A percentile compares a stretch with the other conserved stretches of the same genome.
These are phyloP conservation scores for Quercus dentata DNA, from an alignment of 306 rosid genomes.

Conservation along the genomic window DNA sequence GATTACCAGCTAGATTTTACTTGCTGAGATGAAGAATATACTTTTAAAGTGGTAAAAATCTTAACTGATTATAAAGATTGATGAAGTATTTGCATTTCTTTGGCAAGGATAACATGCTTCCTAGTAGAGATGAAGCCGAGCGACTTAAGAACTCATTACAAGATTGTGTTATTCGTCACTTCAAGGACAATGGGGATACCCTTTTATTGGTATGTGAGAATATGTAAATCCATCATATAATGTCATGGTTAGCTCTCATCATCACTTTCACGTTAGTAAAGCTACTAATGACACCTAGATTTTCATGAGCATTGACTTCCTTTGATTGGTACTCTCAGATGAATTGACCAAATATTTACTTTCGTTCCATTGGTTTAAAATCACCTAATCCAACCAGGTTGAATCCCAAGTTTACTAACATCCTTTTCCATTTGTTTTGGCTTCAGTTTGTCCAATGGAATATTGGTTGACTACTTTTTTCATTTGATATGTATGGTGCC, in stretches of 20 bases:
- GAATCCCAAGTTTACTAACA: neutral
- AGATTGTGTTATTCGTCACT: conserved; percentile 64
- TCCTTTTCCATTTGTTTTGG: neutral
- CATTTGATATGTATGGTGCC: neutral
- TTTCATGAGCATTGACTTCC: neutral
- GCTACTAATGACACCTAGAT: neutral
- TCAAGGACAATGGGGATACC: conserved; percentile 70
- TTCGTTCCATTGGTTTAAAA: conserved; percentile 6
- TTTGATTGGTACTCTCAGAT: neutral
- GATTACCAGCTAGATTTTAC: neutral
- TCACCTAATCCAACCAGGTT: neutral
- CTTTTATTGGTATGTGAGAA: conserved; percentile 69
- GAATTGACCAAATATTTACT: neutral
- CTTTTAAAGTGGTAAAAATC: conserved; percentile 13
- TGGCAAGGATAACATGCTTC: conserved; percentile 86
- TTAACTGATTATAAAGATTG: conserved; percentile 10
- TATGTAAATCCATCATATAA: neutral
- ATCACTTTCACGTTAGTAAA: neutral
- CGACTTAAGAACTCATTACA: conserved; percentile 48
- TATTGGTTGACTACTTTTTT: neutral
- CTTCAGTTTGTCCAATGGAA: neutral
- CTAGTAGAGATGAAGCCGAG: conserved; percentile 73
- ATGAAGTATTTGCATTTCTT: conserved; percentile 42
- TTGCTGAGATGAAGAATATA: conserved; percentile 8
- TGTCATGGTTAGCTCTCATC: neutral